These are phyloP conservation scores for Penicillium mononematosum DNA, from an alignment of 495 filamentous ascomycete genomes.

Conservation along the genomic window DNA sequence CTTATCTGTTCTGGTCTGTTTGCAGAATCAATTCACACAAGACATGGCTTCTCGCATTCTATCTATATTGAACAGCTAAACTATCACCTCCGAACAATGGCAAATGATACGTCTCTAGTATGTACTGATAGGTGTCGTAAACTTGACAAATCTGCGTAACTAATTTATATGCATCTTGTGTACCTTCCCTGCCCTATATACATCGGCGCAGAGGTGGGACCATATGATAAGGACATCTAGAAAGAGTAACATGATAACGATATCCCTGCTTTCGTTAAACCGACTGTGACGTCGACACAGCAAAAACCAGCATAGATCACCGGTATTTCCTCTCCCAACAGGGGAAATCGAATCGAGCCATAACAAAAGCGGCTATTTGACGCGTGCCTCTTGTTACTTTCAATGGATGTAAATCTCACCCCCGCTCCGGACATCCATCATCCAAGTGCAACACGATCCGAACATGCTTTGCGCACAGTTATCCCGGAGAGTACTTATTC, in stretches of 20 bases:
- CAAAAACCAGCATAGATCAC: neutral
- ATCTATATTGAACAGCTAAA: neutral
- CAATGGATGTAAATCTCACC: constrained; percentile 15
- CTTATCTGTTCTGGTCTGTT: constrained; percentile 14
- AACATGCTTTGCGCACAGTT: constrained; percentile 1
- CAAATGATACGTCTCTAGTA: neutral
- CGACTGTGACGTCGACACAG: constrained; percentile 9
- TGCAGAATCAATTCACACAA: neutral
- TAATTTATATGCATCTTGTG: neutral
- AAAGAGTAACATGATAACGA: constrained; percentile 1
- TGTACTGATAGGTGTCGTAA: neutral
- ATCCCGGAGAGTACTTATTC: constrained; percentile 15
- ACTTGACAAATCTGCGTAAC: neutral
- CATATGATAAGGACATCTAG: neutral
- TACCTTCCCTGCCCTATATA: neutral
- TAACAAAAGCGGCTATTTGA: constrained; percentile 23
- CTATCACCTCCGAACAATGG: neutral
- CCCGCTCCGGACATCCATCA: constrained; percentile 21
- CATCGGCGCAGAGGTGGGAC: neutral
- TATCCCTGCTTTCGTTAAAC: neutral
- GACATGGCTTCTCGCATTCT: neutral
- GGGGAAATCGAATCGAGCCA: constrained; percentile 26
- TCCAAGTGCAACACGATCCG: constrained; percentile 9
- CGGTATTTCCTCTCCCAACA: constrained; percentile 31
- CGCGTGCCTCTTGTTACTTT: constrained; percentile 12